Base-by-base conservation (phyloP, 345 rosid species). In the Arabidopsis arenosa region DNA sequence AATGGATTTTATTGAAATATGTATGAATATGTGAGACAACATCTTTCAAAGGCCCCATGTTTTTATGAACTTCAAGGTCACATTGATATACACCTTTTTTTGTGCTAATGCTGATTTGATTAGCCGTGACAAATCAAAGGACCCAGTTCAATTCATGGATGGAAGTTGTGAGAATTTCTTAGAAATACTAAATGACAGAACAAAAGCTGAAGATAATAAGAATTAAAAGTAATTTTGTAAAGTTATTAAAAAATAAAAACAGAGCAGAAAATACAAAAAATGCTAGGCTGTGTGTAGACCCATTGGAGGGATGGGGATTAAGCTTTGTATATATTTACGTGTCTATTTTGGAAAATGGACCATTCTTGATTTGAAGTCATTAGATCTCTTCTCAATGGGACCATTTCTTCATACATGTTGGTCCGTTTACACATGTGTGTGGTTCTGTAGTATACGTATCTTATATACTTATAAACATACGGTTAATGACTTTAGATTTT, bases 251-350 rank as follows among this genome's bases (percentile, higher is more conserved):
- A 7, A 60, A 52, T 23, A 28, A 55, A 66, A 17, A 49, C 51
- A 63, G 63, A 41, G 52, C 37, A 69, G 74, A 76, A 69, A 76
- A 73, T 63, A 63, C 75, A 71, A 51, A 76, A 43, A 78, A 32
- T 68, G 85, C 81, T 78, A 83, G 87, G 88, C 85, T 70, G 84
- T 78, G 73, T 57, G 77, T 72, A 75, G 75, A 83, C 84, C 82
- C 80, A 39, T n/a, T 9, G 6, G 61, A 43, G 74, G 48, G 51
- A 76, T 78, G 72, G 17, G 21, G 41, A 61, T 62, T 71, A 65
- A 41, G 76, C 61, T 59, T 72, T 79, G 63, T 71, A 35, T 26
- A 77, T 65, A 72, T 21, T 66, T 78, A 52, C 39, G 63, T 75
- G 78, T 72, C 74, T 33, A 74, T 40, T 72, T 45, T 78, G 14